Base-by-base conservation (phyloP, 345 rosid species). In the Mangifera indica region DNA sequence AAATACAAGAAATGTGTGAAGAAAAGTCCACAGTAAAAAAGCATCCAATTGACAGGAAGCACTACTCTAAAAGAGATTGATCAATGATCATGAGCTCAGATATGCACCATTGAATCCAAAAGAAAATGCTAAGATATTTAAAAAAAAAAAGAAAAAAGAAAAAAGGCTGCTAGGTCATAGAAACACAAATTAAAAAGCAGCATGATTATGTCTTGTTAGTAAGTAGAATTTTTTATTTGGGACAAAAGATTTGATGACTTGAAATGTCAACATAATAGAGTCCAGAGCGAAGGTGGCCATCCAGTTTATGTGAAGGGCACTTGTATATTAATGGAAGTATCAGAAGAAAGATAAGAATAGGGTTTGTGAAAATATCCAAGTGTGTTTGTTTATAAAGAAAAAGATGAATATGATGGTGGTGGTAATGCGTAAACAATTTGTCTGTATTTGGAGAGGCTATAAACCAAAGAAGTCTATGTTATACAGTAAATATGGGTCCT, bases 81-180 rank as follows among this genome's bases (percentile, higher is more conserved):
- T 37, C 42, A 37, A 37, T 6, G 42, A 6, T 37, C 42, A 37
- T 8, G 55, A 71, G 61, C 66, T 71, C 67, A 56, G 54, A 45
- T 67, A 52, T 58, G 77, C 76, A 75, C 79, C 81, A 66, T 54
- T 71, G 78, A 71, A 79, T 12, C 58, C 20, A 22, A 65, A 65
- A 45, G 51, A 11, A 25, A 58, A 25, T 4, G 25, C 17, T 7
- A 32, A 29, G 52, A 55, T 5, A 34, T 62, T 24, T 52, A 63
- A 40, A 44, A 52, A 66, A 10, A 13, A 0, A 20, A 9, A 1
- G 1, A 4, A 25, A 6, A 18, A 15, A 49, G n/a, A n/a, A 12
- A 24, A 21, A 5, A 0, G 40, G 5, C 8, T 37, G 42, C 42
- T 37, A 37, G 42, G 0, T 37, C 7, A 37, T 7, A 37, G 42